Evolutionary conservation across 148 eudicot genomes (phyloP).

Genomic region (Fagopyrum esculentum): DNA sequence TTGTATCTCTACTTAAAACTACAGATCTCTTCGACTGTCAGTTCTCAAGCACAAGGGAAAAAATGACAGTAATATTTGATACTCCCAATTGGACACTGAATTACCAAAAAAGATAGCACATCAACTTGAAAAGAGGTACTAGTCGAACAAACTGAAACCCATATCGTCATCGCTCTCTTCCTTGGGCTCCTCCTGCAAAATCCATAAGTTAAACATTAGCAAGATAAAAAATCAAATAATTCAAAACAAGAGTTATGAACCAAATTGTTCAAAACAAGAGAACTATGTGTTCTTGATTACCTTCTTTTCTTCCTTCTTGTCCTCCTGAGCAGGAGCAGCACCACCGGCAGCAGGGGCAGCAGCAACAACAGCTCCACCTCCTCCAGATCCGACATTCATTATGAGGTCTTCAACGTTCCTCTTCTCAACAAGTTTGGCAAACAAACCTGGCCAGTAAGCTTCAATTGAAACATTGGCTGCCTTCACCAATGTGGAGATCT

Average conservation of each 20-base stretch:
- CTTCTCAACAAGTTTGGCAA: constrained; percentile 55
- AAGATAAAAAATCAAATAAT: no score
- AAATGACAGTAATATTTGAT: no score
- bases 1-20: no score
- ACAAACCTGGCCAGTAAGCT: background rate
- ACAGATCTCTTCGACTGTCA: no score
- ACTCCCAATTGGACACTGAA: no score
- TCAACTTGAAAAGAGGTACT: no score
- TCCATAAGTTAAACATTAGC: background rate
- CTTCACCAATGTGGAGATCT: no score
- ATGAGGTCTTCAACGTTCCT: constrained; percentile 48
- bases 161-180: constrained; percentile 40
- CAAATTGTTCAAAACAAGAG: background rate
- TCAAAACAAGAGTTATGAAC: no score
- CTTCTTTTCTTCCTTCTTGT: constrained; percentile 47
- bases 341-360: constrained; percentile 28
- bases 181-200: constrained; percentile 24
- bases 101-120: no score
- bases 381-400: constrained; percentile 51
- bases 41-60: no score
- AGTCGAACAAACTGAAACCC: background rate
- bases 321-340: constrained; percentile 39
- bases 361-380: constrained; percentile 39
- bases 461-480: no score
- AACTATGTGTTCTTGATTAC: background rate